Base-by-base conservation (phyloP, 805 yeast species). In the Jamesozyma lodderae region DNA sequence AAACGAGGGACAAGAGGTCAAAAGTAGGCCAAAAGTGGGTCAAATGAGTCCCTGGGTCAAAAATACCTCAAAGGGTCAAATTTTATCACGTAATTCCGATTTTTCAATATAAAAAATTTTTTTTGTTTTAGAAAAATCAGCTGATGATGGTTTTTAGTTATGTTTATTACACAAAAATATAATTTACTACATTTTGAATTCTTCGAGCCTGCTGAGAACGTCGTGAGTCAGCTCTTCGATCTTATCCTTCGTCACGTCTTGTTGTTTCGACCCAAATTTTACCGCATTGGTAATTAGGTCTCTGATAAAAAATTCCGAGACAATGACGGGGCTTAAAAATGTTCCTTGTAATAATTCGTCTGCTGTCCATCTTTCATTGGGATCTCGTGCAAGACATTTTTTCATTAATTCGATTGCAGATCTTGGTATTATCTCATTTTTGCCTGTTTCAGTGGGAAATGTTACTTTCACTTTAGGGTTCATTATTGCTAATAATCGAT, bases 401-500 rank as follows among this genome's bases (percentile, higher is more conserved):
- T 75, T 68, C 63, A 90, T 82, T 23, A 83, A 65, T 35, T 79
- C 85, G 22, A 85, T 69, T 1, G 81, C 78, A 23, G 81, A 73
- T 22, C 63, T 62, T 1, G 94, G 90, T 3, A 85, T 55, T 22
- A 35, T 15, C 0, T 69, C 71, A 14, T 72, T 76, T 0, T 81
- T 83, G 0, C 76, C 48, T 0, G 86, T 86, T 21, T 60, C 63
- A 19, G 68, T 70, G 1, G 94, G 82, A 55, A 73, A 87, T 25
- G 63, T 62, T 11, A 87, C 77, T 47, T 75, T 75, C 18, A 84
- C 75, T 43, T 80, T 79, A 0, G 94, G 92, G 54, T 85, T 82
- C 73, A 83, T 83, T 27, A 86, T 90, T 2, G 95, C 95, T 55
- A 79, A 65, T 27, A 86, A 67, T 42, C 95, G 65, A 52, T 82